Base-by-base conservation (phyloP, 2,329 filamentous ascomycete species). In the Hirsutella rhossiliensis region DNA sequence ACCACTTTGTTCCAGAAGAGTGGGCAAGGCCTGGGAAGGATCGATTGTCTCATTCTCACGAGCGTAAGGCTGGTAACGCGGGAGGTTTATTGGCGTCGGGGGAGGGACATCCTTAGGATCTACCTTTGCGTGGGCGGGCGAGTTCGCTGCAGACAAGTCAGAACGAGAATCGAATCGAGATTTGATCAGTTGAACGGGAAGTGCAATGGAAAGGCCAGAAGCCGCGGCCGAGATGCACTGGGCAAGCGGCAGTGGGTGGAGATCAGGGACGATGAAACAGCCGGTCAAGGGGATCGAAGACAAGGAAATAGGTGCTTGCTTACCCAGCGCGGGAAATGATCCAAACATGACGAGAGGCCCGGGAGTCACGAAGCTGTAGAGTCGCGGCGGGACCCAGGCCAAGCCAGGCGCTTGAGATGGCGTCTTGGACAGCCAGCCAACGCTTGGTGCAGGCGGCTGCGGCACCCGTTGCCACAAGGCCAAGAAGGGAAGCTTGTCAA, bases 51-150 rank as follows among this genome's bases (percentile, higher is more conserved):
- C 52, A 43, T 61, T 57, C 45, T 62, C 55, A 15, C 56, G 49
- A 20, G 62, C 56, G 45, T 60, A 60, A n/a, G 63, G 63, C 47
- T 66, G 63, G 45, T 63, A 66, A 31, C 60, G 58, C 43, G 76
- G 76, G 38, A 80, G 64, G 50, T 60, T 64, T 50, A 80, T 56
- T 18, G 74, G 71, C 8, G 76, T 80, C 38, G 75, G 67, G 34
- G 72, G 66, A n/a, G 75, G 75, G 12, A 78, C 66, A 47, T 78
- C 66, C 52, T 72, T 68, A 18, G 71, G 69, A 44, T 65, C 57
- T 52, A 67, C 50, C 49, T 56, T 62, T 43, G 43, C 45, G 46
- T 51, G 54, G 45, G 54, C 41, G 36, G 55, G 53, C 44, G 60
- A 45, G 44, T 52, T 56, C 45, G 58, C 59, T 62, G 46, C 44